Percentiles rank a stretch among this genome's conserved stretches.
These are phyloP conservation scores for Linnemannia hyalina DNA, from an alignment of 192 early-diverging fungal species.

Conservation along the genomic window DNA sequence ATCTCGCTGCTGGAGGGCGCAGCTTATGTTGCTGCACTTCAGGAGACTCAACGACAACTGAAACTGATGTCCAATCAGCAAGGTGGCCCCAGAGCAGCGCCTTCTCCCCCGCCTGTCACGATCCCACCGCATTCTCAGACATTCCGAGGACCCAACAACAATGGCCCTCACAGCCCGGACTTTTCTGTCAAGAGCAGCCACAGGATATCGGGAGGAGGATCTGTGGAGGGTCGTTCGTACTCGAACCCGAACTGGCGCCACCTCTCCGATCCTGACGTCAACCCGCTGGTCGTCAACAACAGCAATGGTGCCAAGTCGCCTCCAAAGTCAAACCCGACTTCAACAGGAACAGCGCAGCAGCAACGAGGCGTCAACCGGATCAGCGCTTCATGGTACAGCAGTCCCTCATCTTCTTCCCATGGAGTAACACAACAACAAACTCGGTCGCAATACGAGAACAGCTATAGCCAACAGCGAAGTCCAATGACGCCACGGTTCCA, in stretches of 20 bases:
- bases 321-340: not conserved
- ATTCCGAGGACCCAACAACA: not conserved
- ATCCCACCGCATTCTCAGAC: not conserved
- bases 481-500: slow-evolving; percentile 46
- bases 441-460: slow-evolving; percentile 14
- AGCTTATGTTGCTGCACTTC: slow-evolving; percentile 30
- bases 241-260: slow-evolving; percentile 26
- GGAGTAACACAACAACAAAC: slow-evolving; percentile 2
- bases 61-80: slow-evolving; percentile 15
- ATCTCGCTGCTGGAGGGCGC: slow-evolving; percentile 27
- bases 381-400: not conserved
- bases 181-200: slow-evolving; percentile 4
- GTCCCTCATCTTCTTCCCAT: not conserved
- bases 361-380: slow-evolving; percentile 1
- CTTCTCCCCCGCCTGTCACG: not conserved
- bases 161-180: not conserved
- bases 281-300: not conserved
- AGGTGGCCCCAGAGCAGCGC: not conserved
- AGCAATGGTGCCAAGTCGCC: not conserved
- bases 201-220: not conserved
- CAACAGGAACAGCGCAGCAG: not conserved
- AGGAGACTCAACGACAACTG: slow-evolving; percentile 29
- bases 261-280: slow-evolving; percentile 4
- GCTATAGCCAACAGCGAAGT: slow-evolving; percentile 35
- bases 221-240: not conserved